Conservation (phyloP, 2,329 filamentous ascomycete species). For the Onygenales sp. region DNA sequence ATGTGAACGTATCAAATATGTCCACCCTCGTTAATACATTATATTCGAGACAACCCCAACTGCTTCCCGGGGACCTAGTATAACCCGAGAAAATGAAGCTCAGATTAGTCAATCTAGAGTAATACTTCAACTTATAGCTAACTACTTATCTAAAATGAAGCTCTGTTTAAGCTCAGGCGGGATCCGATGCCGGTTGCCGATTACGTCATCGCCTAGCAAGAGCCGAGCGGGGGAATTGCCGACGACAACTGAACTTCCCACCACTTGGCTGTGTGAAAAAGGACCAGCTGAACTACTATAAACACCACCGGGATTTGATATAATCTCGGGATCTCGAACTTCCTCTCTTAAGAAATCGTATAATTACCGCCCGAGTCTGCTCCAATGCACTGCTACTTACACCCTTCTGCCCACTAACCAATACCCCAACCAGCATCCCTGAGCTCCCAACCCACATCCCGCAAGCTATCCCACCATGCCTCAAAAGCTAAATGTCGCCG, state of each 20-base stretch:
- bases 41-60: too few species aligned
- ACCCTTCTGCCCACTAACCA: neutral
- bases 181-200: neutral
- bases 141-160: neutral
- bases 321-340: neutral
- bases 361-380: neutral
- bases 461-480: slow-evolving; percentile 24
- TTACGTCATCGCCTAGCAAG: neutral
- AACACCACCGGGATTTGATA: too few species aligned
- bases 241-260: neutral
- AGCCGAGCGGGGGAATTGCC: neutral
- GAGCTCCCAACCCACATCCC: neutral
- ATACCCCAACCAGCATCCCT: neutral
- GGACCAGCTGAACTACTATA: too few species aligned
- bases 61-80: too few species aligned
- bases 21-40: too few species aligned
- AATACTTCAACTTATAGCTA: neutral
- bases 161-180: neutral
- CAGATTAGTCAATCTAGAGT: neutral
- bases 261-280: neutral
- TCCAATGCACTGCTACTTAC: neutral
- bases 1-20: too few species aligned
- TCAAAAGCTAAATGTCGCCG: slow-evolving; percentile 33
- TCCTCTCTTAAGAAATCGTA: neutral
- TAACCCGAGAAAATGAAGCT: neutral